Percentiles rank a stretch among this genome's conserved stretches.
These are phyloP conservation scores for Mallotus japonicus DNA, from an alignment of 441 rosid genomes.

Conservation along the genomic window DNA sequence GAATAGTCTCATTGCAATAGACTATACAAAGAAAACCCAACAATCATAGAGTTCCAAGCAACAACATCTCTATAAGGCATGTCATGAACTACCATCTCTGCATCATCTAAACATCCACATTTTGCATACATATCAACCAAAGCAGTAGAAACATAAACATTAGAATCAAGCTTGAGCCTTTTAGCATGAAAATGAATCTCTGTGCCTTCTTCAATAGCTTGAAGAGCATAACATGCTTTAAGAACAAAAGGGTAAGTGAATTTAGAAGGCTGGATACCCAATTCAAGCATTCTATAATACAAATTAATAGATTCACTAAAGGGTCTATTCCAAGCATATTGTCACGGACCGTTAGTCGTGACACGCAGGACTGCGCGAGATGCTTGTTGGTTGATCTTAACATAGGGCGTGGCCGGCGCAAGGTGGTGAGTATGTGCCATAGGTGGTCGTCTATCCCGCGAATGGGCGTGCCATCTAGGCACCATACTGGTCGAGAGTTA, in stretches of 20 bases:
- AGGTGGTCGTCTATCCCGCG: too few relatives aligned
- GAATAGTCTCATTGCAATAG: slow-evolving; percentile 6
- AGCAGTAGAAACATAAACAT: slow-evolving; percentile 61
- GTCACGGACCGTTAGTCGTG: too few relatives aligned
- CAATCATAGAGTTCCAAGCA: slow-evolving; percentile 37
- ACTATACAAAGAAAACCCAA: slow-evolving; percentile 25
- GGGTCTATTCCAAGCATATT: slow-evolving; percentile 39
- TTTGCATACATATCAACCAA: slow-evolving; percentile 64
- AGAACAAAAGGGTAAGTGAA: slow-evolving; percentile 50
- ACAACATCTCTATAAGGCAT: slow-evolving; percentile 33
- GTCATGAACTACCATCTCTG: slow-evolving; percentile 33
- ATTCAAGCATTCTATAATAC: slow-evolving; percentile 41
- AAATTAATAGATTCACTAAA: slow-evolving; percentile 35
- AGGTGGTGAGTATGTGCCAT: too few relatives aligned
- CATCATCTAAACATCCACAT: slow-evolving; percentile 52
- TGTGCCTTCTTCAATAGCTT: slow-evolving; percentile 47
- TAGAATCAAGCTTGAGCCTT: slow-evolving; percentile 33
- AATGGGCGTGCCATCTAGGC: too few relatives aligned
- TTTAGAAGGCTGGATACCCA: slow-evolving; percentile 41
- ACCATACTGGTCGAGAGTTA: too few relatives aligned
- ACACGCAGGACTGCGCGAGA: too few relatives aligned
- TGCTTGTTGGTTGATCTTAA: too few relatives aligned
- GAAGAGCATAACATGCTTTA: slow-evolving; percentile 48
- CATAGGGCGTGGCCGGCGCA: too few relatives aligned
- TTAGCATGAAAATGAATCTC: slow-evolving; percentile 50